Evolutionary conservation across 768 basidiomycete species (phyloP).

Genomic region (Hypholoma fasciculare): DNA sequence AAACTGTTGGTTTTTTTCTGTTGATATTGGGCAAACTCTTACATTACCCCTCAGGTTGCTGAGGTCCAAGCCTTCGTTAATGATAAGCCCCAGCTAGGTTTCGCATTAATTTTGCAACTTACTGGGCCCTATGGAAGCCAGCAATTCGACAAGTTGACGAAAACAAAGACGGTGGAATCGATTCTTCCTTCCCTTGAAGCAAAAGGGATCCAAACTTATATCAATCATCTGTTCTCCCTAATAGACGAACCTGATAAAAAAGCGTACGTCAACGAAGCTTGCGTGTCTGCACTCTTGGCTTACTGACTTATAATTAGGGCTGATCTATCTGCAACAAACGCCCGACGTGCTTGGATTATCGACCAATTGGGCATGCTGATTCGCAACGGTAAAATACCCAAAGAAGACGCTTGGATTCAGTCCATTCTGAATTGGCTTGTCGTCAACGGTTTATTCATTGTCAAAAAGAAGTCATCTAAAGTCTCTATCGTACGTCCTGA

Average conservation of each 20-base stretch:
- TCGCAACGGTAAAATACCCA: slow-evolving; percentile 78
- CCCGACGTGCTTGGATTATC: slow-evolving; percentile 76
- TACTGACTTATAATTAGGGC: slow-evolving; percentile 31
- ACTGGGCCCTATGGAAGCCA: slow-evolving; percentile 81
- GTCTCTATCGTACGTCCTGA: slow-evolving; percentile 59
- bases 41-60: slow-evolving; percentile 49
- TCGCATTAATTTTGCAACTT: slow-evolving; percentile 82
- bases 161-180: slow-evolving; percentile 89
- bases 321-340: slow-evolving; percentile 47
- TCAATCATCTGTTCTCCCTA: slow-evolving; percentile 67
- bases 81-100: slow-evolving; percentile 75
- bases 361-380: slow-evolving; percentile 83
- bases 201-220: slow-evolving; percentile 76
- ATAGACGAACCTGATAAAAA: slow-evolving; percentile 48
- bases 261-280: slow-evolving; percentile 33
- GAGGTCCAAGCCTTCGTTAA: slow-evolving; percentile 77
- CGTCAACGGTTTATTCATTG: slow-evolving; percentile 77
- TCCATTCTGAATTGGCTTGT: slow-evolving; percentile 78
- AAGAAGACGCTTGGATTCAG: slow-evolving; percentile 76
- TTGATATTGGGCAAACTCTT: neutral
- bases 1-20: slow-evolving; percentile 56
- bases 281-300: neutral
- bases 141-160: slow-evolving; percentile 90
- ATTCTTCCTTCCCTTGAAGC: slow-evolving; percentile 74
- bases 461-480: slow-evolving; percentile 74